Percentiles rank a stretch among this genome's conserved stretches.
Conservation (phyloP, 805 yeast species). For the Barnettozyma pratensis region DNA sequence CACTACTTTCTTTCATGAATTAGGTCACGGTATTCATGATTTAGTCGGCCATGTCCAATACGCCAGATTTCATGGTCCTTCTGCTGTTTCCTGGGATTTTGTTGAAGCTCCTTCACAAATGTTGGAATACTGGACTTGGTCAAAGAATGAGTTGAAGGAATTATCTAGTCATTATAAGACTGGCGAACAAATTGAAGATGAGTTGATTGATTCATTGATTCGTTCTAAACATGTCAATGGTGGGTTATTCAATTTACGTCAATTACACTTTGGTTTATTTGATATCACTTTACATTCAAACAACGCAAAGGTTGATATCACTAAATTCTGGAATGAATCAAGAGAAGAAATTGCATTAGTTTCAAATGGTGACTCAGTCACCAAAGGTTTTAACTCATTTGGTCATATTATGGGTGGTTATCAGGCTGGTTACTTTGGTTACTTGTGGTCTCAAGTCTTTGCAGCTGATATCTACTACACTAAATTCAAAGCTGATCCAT, state of each 20-base stretch:
- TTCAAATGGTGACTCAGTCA: conserved; percentile 45
- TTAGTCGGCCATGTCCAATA: conserved; percentile 61
- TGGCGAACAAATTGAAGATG: conserved; percentile 52
- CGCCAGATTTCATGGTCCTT: conserved; percentile 66
- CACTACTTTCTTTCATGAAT: conserved; percentile 81
- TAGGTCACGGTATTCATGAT: conserved; percentile 86
- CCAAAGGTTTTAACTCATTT: conserved; percentile 72
- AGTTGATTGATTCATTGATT: conserved; percentile 51
- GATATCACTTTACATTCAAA: conserved; percentile 66
- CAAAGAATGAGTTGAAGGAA: conserved; percentile 47
- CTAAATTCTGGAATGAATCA: conserved; percentile 57
- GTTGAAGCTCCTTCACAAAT: conserved; percentile 91
- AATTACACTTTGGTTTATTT: conserved; percentile 71
- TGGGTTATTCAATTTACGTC: conserved; percentile 67
- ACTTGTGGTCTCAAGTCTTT: conserved; percentile 80
- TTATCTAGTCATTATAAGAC: conserved; percentile 63
- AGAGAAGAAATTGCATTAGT: conserved; percentile 59
- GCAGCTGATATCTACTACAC: conserved; percentile 79
- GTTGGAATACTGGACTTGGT: conserved; percentile 89
- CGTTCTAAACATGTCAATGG: conserved; percentile 71
- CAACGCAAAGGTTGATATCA: conserved; percentile 42
- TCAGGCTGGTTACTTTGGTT: conserved; percentile 83
- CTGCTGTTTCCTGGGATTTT: conserved; percentile 76
- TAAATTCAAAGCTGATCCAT: conserved; percentile 62
- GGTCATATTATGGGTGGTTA: conserved; percentile 80